Evolutionary conservation across 148 eudicot species (phyloP).

Genomic region (Rhododendron griersonianum): DNA sequence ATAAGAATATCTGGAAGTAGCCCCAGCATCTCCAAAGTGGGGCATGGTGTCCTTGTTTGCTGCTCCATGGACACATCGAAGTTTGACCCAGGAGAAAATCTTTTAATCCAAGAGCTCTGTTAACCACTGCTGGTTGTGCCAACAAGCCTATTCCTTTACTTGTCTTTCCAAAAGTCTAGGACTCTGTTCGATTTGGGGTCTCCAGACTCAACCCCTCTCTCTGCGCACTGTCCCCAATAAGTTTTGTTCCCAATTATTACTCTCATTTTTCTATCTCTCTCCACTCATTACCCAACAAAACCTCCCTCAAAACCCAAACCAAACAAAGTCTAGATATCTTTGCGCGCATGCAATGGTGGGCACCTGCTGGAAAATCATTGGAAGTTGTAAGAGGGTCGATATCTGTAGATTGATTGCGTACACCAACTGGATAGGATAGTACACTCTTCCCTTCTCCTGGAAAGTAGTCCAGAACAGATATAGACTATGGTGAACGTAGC

Average conservation of each 20-base stretch:
- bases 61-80: background rate
- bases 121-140: too few relatives aligned
- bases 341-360: background rate
- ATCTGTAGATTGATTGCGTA: background rate
- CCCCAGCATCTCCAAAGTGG: background rate
- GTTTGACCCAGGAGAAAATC: background rate
- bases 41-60: background rate
- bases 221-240: too few relatives aligned
- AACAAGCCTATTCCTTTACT: background rate
- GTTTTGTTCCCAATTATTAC: too few relatives aligned
- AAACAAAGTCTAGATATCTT: background rate
- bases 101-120: background rate
- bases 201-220: too few relatives aligned
- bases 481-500: background rate
- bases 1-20: background rate
- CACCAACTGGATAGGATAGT: background rate
- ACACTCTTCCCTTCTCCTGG: background rate
- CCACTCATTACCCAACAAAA: too few relatives aligned
- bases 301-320: too few relatives aligned
- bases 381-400: background rate
- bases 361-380: background rate
- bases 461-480: background rate
- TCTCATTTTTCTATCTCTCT: too few relatives aligned
- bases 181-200: too few relatives aligned
- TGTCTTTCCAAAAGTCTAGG: background rate